These are phyloP conservation scores for Hymenoscyphus linearis DNA, from an alignment of 2,329 filamentous ascomycete genomes.

Conservation along the genomic window DNA sequence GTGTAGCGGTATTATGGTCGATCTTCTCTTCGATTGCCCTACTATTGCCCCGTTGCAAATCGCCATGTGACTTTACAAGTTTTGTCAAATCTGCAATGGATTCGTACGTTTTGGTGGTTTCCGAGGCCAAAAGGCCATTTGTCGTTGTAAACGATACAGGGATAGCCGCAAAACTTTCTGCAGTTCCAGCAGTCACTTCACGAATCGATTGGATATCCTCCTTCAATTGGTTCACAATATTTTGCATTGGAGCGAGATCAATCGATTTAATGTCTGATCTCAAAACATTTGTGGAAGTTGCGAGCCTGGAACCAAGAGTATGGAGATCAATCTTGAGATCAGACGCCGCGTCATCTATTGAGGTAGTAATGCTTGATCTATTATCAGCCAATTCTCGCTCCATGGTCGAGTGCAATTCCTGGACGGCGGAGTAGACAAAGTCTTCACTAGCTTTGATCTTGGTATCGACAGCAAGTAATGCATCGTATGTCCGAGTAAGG, in stretches of 20 bases:
- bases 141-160: background rate
- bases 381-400: constrained; percentile 9
- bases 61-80: constrained; percentile 8
- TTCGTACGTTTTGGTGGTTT: constrained; percentile 3
- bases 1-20: background rate
- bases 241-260: background rate
- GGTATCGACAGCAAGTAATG: constrained; percentile 8
- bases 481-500: constrained; percentile 2
- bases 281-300: constrained; percentile 4
- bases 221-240: background rate
- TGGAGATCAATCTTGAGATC: constrained; percentile 14
- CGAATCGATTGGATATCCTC: background rate
- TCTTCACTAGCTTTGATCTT: constrained; percentile 14
- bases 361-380: constrained; percentile 6
- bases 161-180: constrained; percentile 2
- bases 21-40: background rate
- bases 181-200: background rate
- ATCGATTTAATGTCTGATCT: constrained; percentile 7
- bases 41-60: background rate
- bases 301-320: constrained; percentile 6
- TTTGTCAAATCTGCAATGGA: constrained; percentile 13
- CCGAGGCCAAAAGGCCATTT: background rate
- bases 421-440: constrained; percentile 7
- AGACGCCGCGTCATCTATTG: constrained; percentile 7
- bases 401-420: constrained; percentile 10